Conservation (phyloP, 805 yeast genomes). For the Saccharomycopsis amapae region DNA sequence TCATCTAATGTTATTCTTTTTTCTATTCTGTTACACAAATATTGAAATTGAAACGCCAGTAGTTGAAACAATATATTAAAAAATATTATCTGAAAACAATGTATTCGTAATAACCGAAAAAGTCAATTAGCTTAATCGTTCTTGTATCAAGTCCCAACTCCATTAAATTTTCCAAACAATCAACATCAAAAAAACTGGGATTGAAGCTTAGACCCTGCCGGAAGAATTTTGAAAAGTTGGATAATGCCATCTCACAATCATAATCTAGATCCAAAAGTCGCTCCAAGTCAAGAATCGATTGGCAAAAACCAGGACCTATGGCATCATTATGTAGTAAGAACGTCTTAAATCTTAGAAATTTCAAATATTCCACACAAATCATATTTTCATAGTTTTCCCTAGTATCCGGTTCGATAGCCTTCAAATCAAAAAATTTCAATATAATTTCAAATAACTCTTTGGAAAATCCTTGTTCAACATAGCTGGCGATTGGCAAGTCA, state of each 20-base stretch:
- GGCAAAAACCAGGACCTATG: background rate
- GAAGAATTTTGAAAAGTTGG: background rate
- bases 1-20: background rate
- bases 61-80: background rate
- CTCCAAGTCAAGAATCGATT: slow-evolving; percentile 4
- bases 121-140: background rate
- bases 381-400: slow-evolving; percentile 6
- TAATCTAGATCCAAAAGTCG: background rate
- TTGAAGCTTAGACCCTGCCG: background rate
- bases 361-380: slow-evolving; percentile 3
- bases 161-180: background rate
- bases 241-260: background rate
- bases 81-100: background rate
- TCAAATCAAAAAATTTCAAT: slow-evolving; percentile 6
- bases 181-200: background rate
- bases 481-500: slow-evolving; percentile 6
- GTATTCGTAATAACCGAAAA: slow-evolving; percentile 8
- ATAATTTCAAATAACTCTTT: slow-evolving; percentile 3
- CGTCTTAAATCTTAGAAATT: slow-evolving; percentile 11
- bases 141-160: background rate
- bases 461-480: background rate
- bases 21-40: background rate
- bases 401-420: background rate
- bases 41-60: background rate
- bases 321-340: slow-evolving; percentile 4